A percentile compares a stretch with the other conserved stretches of the same genome.
Conservation (phyloP, 2,329 filamentous ascomycete genomes). For the Pseudocercospora pini-densiflorae region DNA sequence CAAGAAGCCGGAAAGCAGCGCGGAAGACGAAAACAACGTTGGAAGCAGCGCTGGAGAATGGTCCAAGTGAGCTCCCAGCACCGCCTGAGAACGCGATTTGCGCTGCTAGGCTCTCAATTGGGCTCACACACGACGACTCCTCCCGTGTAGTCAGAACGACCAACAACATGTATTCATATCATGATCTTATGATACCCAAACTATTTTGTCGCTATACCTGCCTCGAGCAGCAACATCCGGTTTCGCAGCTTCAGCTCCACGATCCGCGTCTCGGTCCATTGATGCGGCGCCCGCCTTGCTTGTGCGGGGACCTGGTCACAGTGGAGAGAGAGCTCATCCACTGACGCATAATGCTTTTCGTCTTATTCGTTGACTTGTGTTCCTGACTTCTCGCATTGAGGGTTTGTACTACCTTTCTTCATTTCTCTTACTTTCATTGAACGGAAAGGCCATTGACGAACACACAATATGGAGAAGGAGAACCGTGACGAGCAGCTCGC, state of each 20-base stretch:
- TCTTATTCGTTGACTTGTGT: conserved; percentile 15
- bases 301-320: conserved; percentile 15
- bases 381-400: conserved; percentile 22
- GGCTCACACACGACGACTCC: background rate
- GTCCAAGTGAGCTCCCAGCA: background rate
- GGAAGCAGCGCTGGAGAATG: conserved; percentile 34
- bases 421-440: background rate
- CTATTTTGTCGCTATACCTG: conserved; percentile 9
- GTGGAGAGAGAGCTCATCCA: conserved; percentile 17
- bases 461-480: conserved; percentile 40
- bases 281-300: conserved; percentile 14
- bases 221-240: background rate
- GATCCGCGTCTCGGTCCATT: conserved; percentile 20
- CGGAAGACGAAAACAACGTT: conserved; percentile 21
- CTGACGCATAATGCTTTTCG: conserved; percentile 25
- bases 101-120: background rate
- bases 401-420: background rate
- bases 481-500: conserved; percentile 43
- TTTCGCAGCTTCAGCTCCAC: conserved; percentile 5
- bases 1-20: conserved; percentile 15
- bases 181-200: conserved; percentile 15
- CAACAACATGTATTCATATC: conserved; percentile 5
- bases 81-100: background rate
- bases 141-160: background rate
- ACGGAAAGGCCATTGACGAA: background rate